Evolutionary conservation across 176 grass and related monocot species (phyloP).

Genomic region (Aechmea fasciata): DNA sequence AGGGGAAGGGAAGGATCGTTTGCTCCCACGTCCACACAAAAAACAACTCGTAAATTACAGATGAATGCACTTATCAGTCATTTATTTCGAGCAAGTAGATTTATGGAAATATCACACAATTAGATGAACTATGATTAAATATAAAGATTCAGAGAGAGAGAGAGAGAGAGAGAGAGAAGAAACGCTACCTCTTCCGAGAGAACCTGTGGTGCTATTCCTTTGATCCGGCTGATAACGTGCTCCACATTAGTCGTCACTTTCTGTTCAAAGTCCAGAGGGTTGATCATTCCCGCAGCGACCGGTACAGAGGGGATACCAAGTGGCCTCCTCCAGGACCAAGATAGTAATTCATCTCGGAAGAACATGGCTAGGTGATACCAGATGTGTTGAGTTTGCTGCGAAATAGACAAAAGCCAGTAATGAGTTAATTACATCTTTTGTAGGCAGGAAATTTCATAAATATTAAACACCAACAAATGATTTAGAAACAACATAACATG

Average conservation of each 20-base stretch:
- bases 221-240: constrained; percentile 74
- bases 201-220: constrained; percentile 71
- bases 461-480: neutral
- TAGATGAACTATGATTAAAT: neutral
- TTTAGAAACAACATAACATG: neutral
- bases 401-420: constrained; percentile 9
- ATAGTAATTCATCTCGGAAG: constrained; percentile 92
- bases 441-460: constrained; percentile 11
- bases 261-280: constrained; percentile 77
- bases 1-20: neutral
- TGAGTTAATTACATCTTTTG: constrained; percentile 4
- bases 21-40: no score
- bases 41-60: no score
- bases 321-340: constrained; percentile 98
- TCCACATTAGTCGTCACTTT: constrained; percentile 91
- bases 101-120: no score
- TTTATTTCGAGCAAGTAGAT: no score
- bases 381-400: constrained; percentile 94
- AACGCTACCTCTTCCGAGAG: constrained; percentile 76
- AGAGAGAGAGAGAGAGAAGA: constrained; percentile 7
- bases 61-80: no score
- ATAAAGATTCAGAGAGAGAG: neutral
- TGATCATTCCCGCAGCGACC: constrained; percentile 52
- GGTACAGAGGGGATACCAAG: constrained; percentile 71
- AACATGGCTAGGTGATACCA: constrained; percentile 99